Evolutionary conservation across 345 rosid species (phyloP), one percentile per base, ranked within the genome.

Genomic region (Dipteronia sinensis): DNA sequence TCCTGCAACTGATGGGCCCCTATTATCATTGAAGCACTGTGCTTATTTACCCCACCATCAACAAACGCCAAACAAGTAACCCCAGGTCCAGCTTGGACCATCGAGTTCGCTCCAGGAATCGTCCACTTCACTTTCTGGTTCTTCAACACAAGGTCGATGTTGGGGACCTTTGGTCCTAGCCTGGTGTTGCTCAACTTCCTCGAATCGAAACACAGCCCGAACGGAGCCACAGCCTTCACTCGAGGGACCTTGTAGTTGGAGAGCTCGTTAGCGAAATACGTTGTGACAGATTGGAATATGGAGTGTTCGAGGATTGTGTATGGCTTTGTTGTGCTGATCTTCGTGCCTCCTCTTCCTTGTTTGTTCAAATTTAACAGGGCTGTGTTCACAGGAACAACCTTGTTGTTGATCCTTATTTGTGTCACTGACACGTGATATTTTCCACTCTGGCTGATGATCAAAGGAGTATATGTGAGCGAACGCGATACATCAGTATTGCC

Each of bases 1-100:
- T 86, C 82, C 78, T 83, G 79, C 74, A 86, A 25, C 70, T 81
- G 89, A 53, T 81, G 59, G n/a, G 71, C 74, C 64, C 82, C 86
- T 4, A 81, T 75, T 4, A 72, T 44, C 40, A 83, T 72, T 0
- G 85, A 71, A 75, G 85, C 76, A n/a, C 56, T 25, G 5, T 59
- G 80, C 2, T n/a, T 34, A 34, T 34, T 19, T 4, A 20, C 3
- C 19, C 83, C 83, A 15, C 83, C 86, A 42, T 86, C 80, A 22
- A 86, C 72, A 75, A 86, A 81, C 3, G 73, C 85, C 19, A 85
- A 76, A 64, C 86, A 82, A 2, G 63, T 9, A 6, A 82, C 77
- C 51, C 84, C 86, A 1, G 66, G 80, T 19, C 20, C 19, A 8
- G 77, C 79, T 27, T 69, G n/a, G 46, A 82, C 81, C 75, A 85